phyloP scores from a whole-genome alignment of 495 filamentous ascomycete species.

The Oidiodendron maius region DNA sequence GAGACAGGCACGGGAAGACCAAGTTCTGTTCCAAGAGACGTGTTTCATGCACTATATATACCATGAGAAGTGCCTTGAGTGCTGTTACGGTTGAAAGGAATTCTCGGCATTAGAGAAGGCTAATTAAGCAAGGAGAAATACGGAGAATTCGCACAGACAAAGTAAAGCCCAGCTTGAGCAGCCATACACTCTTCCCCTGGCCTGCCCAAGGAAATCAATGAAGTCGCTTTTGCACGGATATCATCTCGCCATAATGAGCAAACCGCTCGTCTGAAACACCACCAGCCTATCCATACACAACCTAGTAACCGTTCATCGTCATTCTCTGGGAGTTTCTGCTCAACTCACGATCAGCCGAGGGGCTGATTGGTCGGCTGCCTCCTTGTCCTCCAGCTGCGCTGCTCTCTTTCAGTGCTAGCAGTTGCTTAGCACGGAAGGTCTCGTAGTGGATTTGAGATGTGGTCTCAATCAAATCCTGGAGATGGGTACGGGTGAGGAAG shows the following conservation, averaged over 20 bases:
- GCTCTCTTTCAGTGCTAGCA: conserved; percentile 95
- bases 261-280: conserved; percentile 10
- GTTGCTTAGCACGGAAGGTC: conserved; percentile 98
- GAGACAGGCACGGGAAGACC: too few relatives aligned
- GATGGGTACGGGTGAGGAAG: conserved; percentile 94
- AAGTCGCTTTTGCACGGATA: conserved; percentile 26
- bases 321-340: conserved; percentile 94
- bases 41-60: too few relatives aligned
- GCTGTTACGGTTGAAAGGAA: conserved; percentile 25
- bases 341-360: conserved; percentile 86
- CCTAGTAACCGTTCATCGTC: conserved; percentile 95
- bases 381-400: conserved; percentile 73
- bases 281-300: background rate
- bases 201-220: conserved; percentile 22
- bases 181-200: conserved; percentile 19
- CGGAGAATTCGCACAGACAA: conserved; percentile 20
- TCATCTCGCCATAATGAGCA: conserved; percentile 21
- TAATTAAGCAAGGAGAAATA: conserved; percentile 25
- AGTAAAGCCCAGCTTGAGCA: conserved; percentile 21
- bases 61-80: too few relatives aligned
- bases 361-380: conserved; percentile 89
- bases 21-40: too few relatives aligned
- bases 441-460: conserved; percentile 99
- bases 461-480: conserved; percentile 97
- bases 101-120: conserved; percentile 26